Percentiles rank a stretch among this genome's conserved stretches.
Evolutionary conservation across 2,329 filamentous ascomycete species (phyloP).

Genomic region (Trichoderma sp.): DNA sequence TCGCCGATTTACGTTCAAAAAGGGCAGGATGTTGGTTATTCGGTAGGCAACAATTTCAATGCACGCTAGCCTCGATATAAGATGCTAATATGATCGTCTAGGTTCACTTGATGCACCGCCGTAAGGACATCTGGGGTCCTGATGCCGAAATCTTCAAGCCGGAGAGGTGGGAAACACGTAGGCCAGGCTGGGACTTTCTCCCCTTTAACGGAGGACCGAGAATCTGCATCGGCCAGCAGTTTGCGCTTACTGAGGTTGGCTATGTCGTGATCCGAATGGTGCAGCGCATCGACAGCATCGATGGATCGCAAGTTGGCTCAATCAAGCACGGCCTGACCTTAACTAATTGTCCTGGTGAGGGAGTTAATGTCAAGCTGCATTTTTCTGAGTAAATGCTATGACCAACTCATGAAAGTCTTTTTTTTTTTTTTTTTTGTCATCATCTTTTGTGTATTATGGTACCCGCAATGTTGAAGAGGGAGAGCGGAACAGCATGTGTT

Average conservation of each 20-base stretch:
- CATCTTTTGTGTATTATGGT: not conserved
- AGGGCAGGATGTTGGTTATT: conserved; percentile 43
- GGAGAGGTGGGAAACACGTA: conserved; percentile 36
- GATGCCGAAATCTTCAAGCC: conserved; percentile 41
- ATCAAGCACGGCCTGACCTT: conserved; percentile 23
- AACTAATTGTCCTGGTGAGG: conserved; percentile 24
- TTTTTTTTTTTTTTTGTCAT: not conserved
- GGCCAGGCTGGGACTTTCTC: conserved; percentile 28
- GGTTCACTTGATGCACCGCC: conserved; percentile 37
- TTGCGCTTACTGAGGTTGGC: conserved; percentile 27
- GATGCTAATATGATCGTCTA: not conserved
- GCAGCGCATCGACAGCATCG: conserved; percentile 25
- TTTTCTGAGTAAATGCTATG: conserved; percentile 16
- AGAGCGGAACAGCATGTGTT: not conserved
- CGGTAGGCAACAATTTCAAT: conserved; percentile 15
- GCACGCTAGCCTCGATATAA: not conserved
- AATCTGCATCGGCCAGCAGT: conserved; percentile 31
- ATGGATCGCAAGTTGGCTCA: conserved; percentile 23
- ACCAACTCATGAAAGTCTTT: not conserved
- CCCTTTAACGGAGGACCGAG: conserved; percentile 30
- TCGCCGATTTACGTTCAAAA: conserved; percentile 48
- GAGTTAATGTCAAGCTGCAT: conserved; percentile 24
- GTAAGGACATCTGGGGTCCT: conserved; percentile 37
- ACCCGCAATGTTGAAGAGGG: not conserved
- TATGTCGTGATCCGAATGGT: conserved; percentile 26